A percentile compares a stretch with the other conserved stretches of the same genome.
Evolutionary conservation across 2,329 filamentous ascomycete species (phyloP).

Genomic region (Onygenales sp.): DNA sequence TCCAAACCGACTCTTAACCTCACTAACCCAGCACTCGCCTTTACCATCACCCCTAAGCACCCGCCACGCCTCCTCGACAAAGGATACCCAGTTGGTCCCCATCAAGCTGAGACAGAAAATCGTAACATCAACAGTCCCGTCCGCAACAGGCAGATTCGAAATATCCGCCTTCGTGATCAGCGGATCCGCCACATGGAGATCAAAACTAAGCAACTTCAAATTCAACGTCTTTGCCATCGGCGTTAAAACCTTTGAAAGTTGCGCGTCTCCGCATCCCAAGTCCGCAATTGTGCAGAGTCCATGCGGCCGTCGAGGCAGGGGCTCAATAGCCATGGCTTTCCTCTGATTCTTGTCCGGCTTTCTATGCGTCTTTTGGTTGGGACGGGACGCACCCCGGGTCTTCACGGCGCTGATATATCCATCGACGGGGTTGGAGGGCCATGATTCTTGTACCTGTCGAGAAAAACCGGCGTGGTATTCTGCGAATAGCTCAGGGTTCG

Average conservation of each 20-base stretch:
- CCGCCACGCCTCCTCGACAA: slow-evolving; percentile 91
- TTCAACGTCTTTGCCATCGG: slow-evolving; percentile 55
- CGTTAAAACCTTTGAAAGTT: slow-evolving; percentile 59
- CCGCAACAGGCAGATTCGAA: slow-evolving; percentile 64
- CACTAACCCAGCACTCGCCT: slow-evolving; percentile 88
- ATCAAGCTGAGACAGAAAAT: slow-evolving; percentile 96
- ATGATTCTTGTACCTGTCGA: slow-evolving; percentile 78
- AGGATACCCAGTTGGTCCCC: slow-evolving; percentile 97
- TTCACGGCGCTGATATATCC: slow-evolving; percentile 67
- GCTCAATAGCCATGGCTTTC: slow-evolving; percentile 18
- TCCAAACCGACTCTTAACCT: slow-evolving; percentile 90
- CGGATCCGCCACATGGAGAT: slow-evolving; percentile 67
- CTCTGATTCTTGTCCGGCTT: slow-evolving; percentile 21
- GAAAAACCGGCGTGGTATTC: slow-evolving; percentile 97
- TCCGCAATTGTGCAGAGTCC: slow-evolving; percentile 75
- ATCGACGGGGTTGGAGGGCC: slow-evolving; percentile 95
- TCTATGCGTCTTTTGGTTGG: slow-evolving; percentile 28
- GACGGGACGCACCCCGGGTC: slow-evolving; percentile 49
- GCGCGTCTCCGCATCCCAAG: slow-evolving; percentile 86
- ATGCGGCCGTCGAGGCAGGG: slow-evolving; percentile 59
- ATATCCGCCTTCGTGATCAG: slow-evolving; percentile 86
- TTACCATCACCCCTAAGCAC: slow-evolving; percentile 75
- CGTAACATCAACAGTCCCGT: slow-evolving; percentile 71
- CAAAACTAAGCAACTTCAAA: slow-evolving; percentile 72
- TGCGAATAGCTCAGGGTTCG: slow-evolving; percentile 84